These are phyloP conservation scores for Amylocarpus encephaloides DNA, from an alignment of 2,329 filamentous ascomycete genomes.

Conservation along the genomic window DNA sequence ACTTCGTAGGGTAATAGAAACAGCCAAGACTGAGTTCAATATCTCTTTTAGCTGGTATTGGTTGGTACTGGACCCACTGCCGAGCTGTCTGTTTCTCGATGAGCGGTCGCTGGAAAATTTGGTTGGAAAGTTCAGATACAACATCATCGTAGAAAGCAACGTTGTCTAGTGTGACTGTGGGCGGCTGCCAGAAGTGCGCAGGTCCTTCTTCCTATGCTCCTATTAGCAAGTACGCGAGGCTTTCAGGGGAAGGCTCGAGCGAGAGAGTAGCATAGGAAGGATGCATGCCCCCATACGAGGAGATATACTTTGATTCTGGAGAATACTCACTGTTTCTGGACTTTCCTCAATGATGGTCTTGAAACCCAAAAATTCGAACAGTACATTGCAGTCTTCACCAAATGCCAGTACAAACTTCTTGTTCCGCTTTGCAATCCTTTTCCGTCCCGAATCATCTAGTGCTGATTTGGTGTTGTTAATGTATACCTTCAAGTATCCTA, in stretches of 20 bases:
- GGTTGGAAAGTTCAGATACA: conserved; percentile 44
- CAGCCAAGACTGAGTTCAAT: conserved; percentile 27
- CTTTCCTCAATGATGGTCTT: conserved; percentile 32
- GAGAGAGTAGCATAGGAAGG: background rate
- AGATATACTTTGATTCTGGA: too few relatives aligned
- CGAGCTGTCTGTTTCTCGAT: conserved; percentile 5
- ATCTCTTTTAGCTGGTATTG: conserved; percentile 20
- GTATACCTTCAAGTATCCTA: conserved; percentile 53
- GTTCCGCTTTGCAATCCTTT: conserved; percentile 52
- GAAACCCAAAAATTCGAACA: conserved; percentile 56
- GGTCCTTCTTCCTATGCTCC: conserved; percentile 24
- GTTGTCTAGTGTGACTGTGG: conserved; percentile 23
- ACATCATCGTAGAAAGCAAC: conserved; percentile 49
- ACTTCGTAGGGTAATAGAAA: conserved; percentile 25
- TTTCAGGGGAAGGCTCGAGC: conserved; percentile 6
- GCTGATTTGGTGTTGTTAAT: conserved; percentile 47
- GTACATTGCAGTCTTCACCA: conserved; percentile 51
- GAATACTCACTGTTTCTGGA: conserved; percentile 34
- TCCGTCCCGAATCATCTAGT: conserved; percentile 39
- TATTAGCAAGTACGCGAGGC: conserved; percentile 15
- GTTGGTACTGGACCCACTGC: background rate
- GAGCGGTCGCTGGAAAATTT: conserved; percentile 18
- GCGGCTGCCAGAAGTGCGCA: conserved; percentile 30
- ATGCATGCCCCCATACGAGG: background rate
- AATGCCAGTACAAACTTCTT: conserved; percentile 59